phyloP scores from a whole-genome alignment of 345 rosid species.

The Hibiscus trionum region DNA sequence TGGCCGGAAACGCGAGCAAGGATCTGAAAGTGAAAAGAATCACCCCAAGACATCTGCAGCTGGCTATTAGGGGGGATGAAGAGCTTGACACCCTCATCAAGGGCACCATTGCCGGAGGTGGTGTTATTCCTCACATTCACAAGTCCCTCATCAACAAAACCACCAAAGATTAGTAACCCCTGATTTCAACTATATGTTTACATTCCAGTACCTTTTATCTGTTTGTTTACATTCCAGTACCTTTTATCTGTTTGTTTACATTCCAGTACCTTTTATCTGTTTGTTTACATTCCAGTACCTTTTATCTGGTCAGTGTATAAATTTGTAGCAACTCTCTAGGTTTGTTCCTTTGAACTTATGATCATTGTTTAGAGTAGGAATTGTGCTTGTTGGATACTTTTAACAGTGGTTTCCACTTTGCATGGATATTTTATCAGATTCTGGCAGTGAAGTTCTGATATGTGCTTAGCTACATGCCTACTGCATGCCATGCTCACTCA shows the following conservation, averaged over 20 bases:
- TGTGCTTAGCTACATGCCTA: background rate
- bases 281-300: background rate
- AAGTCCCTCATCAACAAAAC: slow-evolving; percentile 23
- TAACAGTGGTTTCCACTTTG: background rate
- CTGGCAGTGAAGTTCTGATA: background rate
- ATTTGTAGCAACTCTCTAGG: background rate
- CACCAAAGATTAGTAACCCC: slow-evolving; percentile 10
- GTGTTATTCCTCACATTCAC: slow-evolving; percentile 25
- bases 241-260: background rate
- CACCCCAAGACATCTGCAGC: slow-evolving; percentile 47
- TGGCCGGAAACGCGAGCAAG: slow-evolving; percentile 72
- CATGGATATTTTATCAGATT: background rate
- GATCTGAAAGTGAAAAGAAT: slow-evolving; percentile 77
- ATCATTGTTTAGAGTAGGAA: slow-evolving; percentile 4
- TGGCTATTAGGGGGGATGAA: slow-evolving; percentile 48
- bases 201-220: background rate
- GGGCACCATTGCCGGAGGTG: slow-evolving; percentile 46
- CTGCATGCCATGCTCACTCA: background rate
- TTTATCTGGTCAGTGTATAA: background rate
- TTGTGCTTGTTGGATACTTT: slow-evolving; percentile 8
- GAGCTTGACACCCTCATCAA: slow-evolving; percentile 66
- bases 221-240: background rate
- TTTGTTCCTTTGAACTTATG: background rate
- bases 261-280: background rate
- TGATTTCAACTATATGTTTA: background rate